A percentile compares a stretch with the other conserved stretches of the same genome.
phyloP scores from a whole-genome alignment of 495 filamentous ascomycete species.

The Neurospora sp. region DNA sequence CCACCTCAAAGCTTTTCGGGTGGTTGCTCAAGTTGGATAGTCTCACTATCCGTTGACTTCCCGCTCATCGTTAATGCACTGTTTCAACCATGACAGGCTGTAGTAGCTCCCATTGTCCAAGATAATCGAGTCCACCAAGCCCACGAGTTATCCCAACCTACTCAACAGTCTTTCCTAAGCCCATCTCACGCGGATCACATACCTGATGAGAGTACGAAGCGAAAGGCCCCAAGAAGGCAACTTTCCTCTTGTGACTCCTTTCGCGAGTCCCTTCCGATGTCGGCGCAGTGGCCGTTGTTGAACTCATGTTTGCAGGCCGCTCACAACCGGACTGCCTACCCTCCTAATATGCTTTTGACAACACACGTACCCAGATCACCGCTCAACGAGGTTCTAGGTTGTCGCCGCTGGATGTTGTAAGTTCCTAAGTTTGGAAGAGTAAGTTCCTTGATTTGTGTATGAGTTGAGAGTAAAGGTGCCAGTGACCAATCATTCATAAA shows the following conservation, averaged over 20 bases:
- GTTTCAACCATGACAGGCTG: background rate
- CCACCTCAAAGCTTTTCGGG: background rate
- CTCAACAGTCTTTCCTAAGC: background rate
- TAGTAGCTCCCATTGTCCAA: background rate
- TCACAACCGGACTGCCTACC: background rate
- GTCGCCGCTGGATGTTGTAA: background rate
- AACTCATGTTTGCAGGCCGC: background rate
- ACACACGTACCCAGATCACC: background rate
- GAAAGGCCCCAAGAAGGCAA: conserved; percentile 75
- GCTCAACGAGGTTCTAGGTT: background rate
- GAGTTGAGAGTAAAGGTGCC: background rate
- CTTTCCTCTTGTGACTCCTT: conserved; percentile 16
- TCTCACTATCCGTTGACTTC: background rate
- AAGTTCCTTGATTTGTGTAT: background rate
- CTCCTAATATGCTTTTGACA: background rate
- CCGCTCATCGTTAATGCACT: background rate
- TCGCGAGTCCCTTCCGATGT: background rate
- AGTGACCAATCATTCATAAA: background rate
- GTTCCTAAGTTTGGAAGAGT: background rate
- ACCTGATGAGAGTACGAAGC: conserved; percentile 93
- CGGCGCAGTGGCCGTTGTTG: background rate
- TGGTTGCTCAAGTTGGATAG: background rate
- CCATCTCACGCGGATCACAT: conserved; percentile 34
- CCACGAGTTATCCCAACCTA: background rate
- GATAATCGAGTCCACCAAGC: background rate